These are phyloP conservation scores for Lodderomyces margitis DNA, from an alignment of 1,139 yeast species.

Conservation along the genomic window DNA sequence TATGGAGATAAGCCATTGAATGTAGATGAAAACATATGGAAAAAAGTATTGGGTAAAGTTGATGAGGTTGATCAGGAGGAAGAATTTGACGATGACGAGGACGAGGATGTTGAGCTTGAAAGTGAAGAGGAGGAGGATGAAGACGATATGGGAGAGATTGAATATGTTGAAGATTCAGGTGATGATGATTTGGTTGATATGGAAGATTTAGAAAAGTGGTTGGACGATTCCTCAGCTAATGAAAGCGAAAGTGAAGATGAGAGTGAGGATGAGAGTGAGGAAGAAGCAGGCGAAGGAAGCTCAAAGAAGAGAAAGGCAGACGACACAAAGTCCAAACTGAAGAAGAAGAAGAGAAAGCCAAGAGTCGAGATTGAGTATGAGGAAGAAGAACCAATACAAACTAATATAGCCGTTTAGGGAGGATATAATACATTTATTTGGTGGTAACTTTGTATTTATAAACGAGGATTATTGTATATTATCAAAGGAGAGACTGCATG, in stretches of 20 bases:
- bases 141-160: slow-evolving; percentile 75
- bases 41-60: slow-evolving; percentile 80
- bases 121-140: slow-evolving; percentile 53
- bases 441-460: too few species aligned
- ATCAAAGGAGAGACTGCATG: too few species aligned
- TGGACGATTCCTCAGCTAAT: slow-evolving; percentile 61
- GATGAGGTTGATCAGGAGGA: slow-evolving; percentile 58
- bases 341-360: slow-evolving; percentile 60
- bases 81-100: slow-evolving; percentile 62
- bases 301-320: slow-evolving; percentile 41
- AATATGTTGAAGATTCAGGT: slow-evolving; percentile 81
- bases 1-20: slow-evolving; percentile 97
- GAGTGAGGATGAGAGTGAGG: slow-evolving; percentile 27
- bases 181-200: slow-evolving; percentile 88
- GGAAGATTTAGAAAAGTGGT: slow-evolving; percentile 90
- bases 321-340: slow-evolving; percentile 17
- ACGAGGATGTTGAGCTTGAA: slow-evolving; percentile 61
- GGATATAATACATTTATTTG: neutral
- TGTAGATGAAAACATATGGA: slow-evolving; percentile 95
- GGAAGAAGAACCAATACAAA: slow-evolving; percentile 51
- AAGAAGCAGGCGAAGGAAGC: slow-evolving; percentile 18
- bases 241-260: slow-evolving; percentile 29
- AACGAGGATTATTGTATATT: too few species aligned
- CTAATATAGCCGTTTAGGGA: slow-evolving; percentile 26
- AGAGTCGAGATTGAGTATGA: slow-evolving; percentile 84